These are phyloP conservation scores for Phytophthora ramorum DNA, from an alignment of 352 stramenopile species.

Conservation along the genomic window DNA sequence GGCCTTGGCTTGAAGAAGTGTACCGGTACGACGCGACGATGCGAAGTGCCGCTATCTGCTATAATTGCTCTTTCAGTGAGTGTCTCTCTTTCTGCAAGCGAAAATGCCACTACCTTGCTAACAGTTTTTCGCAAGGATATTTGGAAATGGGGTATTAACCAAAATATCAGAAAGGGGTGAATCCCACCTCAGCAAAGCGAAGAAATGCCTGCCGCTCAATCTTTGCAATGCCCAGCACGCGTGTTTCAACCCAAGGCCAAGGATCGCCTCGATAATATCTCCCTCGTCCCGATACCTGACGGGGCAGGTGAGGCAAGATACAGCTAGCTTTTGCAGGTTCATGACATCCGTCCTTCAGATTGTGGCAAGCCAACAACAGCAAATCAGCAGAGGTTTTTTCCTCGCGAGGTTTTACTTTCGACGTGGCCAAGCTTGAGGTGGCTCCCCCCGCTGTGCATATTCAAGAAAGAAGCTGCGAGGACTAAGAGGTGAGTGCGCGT, in stretches of 20 bases:
- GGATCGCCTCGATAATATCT: no score
- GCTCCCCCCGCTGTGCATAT: slow-evolving; percentile 43
- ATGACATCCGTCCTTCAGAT: no score
- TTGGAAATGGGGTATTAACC: no score
- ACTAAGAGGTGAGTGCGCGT: slow-evolving; percentile 30
- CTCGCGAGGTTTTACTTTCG: slow-evolving; percentile 18
- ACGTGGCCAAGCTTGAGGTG: slow-evolving; percentile 10
- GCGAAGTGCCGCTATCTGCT: background rate
- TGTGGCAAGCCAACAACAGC: slow-evolving; percentile 22
- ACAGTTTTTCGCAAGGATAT: background rate
- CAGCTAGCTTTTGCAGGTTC: no score
- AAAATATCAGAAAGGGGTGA: background rate
- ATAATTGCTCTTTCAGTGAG: no score
- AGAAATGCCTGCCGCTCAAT: no score
- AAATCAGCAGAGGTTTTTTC: slow-evolving; percentile 28
- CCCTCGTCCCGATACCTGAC: no score
- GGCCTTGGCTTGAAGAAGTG: background rate
- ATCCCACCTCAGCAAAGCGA: background rate
- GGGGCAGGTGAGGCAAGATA: no score
- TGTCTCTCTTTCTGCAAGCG: background rate
- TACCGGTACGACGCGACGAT: slow-evolving; percentile 4
- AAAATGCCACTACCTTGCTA: background rate
- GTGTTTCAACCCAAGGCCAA: no score
- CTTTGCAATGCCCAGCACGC: no score
- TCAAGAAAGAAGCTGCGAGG: slow-evolving; percentile 35